Conservation (phyloP, 2,329 filamentous ascomycete species). For the Ophiostoma triangulosporum region DNA sequence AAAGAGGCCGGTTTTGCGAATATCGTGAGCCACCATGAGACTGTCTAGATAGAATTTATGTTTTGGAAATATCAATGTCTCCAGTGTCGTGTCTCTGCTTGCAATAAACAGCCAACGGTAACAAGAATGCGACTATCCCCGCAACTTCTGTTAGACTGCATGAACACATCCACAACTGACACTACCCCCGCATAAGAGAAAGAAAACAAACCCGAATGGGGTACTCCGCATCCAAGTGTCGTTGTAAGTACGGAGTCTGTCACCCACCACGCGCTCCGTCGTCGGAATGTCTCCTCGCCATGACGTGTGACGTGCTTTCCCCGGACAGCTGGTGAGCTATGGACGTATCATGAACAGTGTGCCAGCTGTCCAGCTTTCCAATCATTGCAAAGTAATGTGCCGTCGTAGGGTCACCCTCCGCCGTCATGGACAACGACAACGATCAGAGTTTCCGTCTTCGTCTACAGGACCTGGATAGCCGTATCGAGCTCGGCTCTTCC, state of each 20-base stretch:
- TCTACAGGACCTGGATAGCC: neutral
- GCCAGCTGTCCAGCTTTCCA: no score
- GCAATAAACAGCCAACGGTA: no score
- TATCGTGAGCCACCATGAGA: neutral
- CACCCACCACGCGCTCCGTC: neutral
- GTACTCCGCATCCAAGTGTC: neutral
- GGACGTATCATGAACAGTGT: no score
- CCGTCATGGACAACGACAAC: neutral
- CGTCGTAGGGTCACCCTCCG: neutral
- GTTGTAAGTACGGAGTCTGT: neutral
- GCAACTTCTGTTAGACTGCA: neutral
- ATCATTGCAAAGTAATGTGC: no score
- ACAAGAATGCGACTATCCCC: neutral
- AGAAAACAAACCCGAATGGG: neutral
- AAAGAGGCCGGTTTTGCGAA: neutral
- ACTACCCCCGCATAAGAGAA: neutral
- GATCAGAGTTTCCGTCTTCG: no score
- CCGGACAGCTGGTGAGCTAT: no score
- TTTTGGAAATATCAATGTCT: neutral
- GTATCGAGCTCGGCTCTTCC: neutral
- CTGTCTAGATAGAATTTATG: neutral
- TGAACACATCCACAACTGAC: neutral
- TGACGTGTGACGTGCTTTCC: neutral
- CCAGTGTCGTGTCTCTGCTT: no score
- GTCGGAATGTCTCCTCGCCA: neutral